Evolutionary conservation across 352 stramenopile species (phyloP).

Genomic region (Thalassiosira exigua): DNA sequence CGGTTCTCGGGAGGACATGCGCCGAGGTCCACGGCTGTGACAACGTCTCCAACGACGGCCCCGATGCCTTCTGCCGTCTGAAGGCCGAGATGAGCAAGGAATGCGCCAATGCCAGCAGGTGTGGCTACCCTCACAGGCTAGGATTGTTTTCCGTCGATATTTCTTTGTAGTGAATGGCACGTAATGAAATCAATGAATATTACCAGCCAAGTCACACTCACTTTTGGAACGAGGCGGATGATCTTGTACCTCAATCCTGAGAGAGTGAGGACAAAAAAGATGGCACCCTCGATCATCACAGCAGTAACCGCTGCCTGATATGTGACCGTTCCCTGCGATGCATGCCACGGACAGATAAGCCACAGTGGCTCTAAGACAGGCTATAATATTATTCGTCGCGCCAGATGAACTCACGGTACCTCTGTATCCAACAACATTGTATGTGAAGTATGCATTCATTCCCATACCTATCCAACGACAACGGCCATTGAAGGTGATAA

Average conservation of each 20-base stretch:
- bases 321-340: slow-evolving; percentile 52
- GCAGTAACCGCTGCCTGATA: slow-evolving; percentile 73
- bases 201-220: slow-evolving; percentile 16
- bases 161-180: background rate
- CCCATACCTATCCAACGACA: slow-evolving; percentile 67
- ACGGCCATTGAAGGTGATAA: background rate
- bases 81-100: slow-evolving; percentile 74
- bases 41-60: slow-evolving; percentile 70
- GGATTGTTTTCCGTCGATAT: too few species aligned
- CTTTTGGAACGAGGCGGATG: slow-evolving; percentile 66
- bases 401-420: slow-evolving; percentile 23
- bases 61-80: slow-evolving; percentile 76
- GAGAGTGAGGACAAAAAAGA: slow-evolving; percentile 77
- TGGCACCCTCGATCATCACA: slow-evolving; percentile 75
- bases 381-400: too few species aligned
- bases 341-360: slow-evolving; percentile 54
- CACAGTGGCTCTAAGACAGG: too few species aligned
- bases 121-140: slow-evolving; percentile 63
- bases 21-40: slow-evolving; percentile 72
- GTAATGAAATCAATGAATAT: background rate
- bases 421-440: slow-evolving; percentile 55
- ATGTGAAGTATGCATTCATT: slow-evolving; percentile 85
- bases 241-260: slow-evolving; percentile 65
- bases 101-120: slow-evolving; percentile 69
- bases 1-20: slow-evolving; percentile 63